A percentile compares a stretch with the other conserved stretches of the same genome.
phyloP scores from a whole-genome alignment of 257 asterid genomes.

The Rubia yunnanensis region DNA sequence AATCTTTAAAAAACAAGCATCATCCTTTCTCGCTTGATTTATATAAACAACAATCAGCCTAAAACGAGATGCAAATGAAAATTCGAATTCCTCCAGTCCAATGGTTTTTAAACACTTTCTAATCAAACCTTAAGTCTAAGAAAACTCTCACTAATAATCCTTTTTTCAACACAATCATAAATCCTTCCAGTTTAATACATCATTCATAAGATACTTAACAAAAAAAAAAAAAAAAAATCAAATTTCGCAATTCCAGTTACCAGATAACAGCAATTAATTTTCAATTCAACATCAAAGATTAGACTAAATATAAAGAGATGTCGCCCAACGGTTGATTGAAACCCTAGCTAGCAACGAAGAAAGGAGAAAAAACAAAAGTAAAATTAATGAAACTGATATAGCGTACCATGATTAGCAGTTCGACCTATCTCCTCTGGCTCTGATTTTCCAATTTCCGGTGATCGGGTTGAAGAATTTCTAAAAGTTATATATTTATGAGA shows the following conservation, averaged over 20 bases:
- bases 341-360: conserved; percentile 2
- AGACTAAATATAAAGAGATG: background rate
- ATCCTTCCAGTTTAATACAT: background rate
- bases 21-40: background rate
- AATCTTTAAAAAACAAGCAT: background rate
- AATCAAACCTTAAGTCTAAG: background rate
- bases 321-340: background rate
- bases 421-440: background rate
- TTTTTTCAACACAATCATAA: background rate
- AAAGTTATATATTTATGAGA: background rate
- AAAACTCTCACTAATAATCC: background rate
- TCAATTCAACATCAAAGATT: background rate
- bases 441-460: background rate
- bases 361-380: too few relatives aligned
- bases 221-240: background rate
- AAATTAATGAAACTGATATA: background rate
- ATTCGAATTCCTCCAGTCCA: background rate
- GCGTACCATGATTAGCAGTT: conserved; percentile 3
- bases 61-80: background rate
- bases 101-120: background rate
- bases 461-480: background rate
- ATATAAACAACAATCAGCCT: background rate
- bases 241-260: background rate
- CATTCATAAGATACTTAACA: background rate
- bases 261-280: background rate